phyloP scores from a whole-genome alignment of 305 asterid species.

The Fraxinus floribunda region DNA sequence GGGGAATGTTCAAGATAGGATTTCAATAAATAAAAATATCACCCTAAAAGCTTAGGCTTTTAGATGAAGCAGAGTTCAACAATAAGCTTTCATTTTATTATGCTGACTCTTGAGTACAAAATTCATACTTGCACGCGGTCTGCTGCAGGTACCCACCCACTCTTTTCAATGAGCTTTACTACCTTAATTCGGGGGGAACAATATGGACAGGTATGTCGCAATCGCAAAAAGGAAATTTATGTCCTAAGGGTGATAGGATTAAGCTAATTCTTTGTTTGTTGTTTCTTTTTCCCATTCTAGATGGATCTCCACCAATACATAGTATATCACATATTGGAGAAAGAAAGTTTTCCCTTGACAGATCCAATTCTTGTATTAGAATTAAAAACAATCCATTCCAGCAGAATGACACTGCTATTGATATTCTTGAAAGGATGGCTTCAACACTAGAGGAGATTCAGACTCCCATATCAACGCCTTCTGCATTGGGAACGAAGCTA shows the following conservation, averaged over 20 bases:
- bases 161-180: conserved; percentile 95
- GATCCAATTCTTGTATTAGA: conserved; percentile 34
- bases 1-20: not conserved
- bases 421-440: conserved; percentile 78
- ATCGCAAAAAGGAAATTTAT: conserved; percentile 17
- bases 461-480: conserved; percentile 49
- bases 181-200: conserved; percentile 87
- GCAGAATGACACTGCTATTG: conserved; percentile 56
- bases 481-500: conserved; percentile 72
- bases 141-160: conserved; percentile 78
- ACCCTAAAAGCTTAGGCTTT: not conserved
- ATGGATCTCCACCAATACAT: conserved; percentile 81
- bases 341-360: conserved; percentile 60
- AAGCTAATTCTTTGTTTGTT: conserved; percentile 16
- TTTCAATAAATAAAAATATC: not conserved
- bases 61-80: not conserved
- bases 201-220: conserved; percentile 82
- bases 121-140: conserved; percentile 24
- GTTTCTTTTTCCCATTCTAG: conserved; percentile 36
- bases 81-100: conserved; percentile 25
- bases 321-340: conserved; percentile 52
- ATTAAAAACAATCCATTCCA: conserved; percentile 25
- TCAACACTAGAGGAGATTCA: conserved; percentile 61
- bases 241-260: conserved; percentile 19
- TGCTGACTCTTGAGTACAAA: conserved; percentile 18